Evolutionary conservation across 805 yeast genomes (phyloP), one percentile per base, ranked within the genome.

Genomic region (Candida silvicultrix): DNA sequence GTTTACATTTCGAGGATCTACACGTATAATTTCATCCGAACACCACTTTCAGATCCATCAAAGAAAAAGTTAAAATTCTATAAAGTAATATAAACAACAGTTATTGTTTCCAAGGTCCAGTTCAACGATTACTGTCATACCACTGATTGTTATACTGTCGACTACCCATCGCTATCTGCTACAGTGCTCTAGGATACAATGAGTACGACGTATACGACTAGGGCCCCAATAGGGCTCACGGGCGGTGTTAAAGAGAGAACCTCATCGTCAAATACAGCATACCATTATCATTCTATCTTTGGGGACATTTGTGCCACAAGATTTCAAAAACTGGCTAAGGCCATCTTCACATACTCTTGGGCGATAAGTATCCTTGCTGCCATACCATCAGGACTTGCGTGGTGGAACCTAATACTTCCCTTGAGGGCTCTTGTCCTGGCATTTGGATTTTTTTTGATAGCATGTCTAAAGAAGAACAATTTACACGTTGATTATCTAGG

Each of bases 291-390:
- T 43, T 45, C 66, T 11, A 62, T 70, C 21, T 70, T 71, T 49
- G 65, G 70, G 20, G 72, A 68, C 47, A 57, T 70, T 6, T 69
- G 73, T 47, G 62, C 67, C 38, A 58, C 68, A 1, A 57, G 75
- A 35, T 70, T 71, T 43, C 67, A 65, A 38, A 69, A 66, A 49
- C 56, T 70, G 25, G 65, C 68, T 1, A 62, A 71, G 31, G 58
- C 69, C 43, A 54, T 69, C 10, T 51, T 61, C 31, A 62, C 63
- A 10, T 45, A 58, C 4, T 51, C 69, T 0, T 49, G 68, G 51
- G 40, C 56, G 0, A 50, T 65, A 18, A 52, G 64, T 2, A 19
- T 66, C 3, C 12, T 61, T 2, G 38, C 62, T 9, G 54, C 65
- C 2, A 10, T 59, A 4, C 52, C 63, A 2, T 52, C 57, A 3